phyloP scores from a whole-genome alignment of 371 early-diverging fungal genomes.

The Saksenaea oblongispora region DNA sequence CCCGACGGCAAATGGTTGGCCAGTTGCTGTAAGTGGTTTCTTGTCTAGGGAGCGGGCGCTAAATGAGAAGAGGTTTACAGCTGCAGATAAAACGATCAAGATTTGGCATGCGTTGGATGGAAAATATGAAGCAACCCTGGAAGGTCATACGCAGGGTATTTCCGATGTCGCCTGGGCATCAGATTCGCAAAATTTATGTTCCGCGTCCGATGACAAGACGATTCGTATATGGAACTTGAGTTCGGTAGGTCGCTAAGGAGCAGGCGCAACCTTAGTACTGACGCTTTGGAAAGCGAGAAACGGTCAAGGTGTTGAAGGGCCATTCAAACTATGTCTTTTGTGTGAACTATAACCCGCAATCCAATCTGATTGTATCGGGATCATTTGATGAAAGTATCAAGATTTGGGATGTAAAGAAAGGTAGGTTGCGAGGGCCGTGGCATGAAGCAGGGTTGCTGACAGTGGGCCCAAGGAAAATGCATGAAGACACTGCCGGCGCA shows the following conservation, averaged over 20 bases:
- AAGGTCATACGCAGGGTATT: constrained; percentile 94
- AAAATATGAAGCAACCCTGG: constrained; percentile 80
- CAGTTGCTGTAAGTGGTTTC: constrained; percentile 72
- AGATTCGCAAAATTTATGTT: constrained; percentile 85
- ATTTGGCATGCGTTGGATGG: constrained; percentile 93
- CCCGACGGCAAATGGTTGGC: constrained; percentile 98
- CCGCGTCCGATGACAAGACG: constrained; percentile 95
- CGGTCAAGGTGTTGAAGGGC: constrained; percentile 82
- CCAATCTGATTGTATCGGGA: constrained; percentile 94
- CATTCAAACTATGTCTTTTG: constrained; percentile 97
- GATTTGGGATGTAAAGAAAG: constrained; percentile 95
- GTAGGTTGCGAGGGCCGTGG: constrained; percentile 32
- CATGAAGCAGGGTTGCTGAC: neutral
- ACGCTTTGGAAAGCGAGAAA: constrained; percentile 52
- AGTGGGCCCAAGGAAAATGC: constrained; percentile 67
- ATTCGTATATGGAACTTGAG: constrained; percentile 88
- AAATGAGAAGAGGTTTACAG: constrained; percentile 27
- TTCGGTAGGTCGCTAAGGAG: constrained; percentile 65
- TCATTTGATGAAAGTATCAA: constrained; percentile 95
- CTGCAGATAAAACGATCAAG: constrained; percentile 90
- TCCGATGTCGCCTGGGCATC: constrained; percentile 96
- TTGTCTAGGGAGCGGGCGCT: neutral
- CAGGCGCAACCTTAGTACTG: too few relatives aligned
- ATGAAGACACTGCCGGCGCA: constrained; percentile 92
- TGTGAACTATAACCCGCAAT: constrained; percentile 94